Base-by-base conservation (phyloP, 2,329 filamentous ascomycete species). In the Phoma sp. region DNA sequence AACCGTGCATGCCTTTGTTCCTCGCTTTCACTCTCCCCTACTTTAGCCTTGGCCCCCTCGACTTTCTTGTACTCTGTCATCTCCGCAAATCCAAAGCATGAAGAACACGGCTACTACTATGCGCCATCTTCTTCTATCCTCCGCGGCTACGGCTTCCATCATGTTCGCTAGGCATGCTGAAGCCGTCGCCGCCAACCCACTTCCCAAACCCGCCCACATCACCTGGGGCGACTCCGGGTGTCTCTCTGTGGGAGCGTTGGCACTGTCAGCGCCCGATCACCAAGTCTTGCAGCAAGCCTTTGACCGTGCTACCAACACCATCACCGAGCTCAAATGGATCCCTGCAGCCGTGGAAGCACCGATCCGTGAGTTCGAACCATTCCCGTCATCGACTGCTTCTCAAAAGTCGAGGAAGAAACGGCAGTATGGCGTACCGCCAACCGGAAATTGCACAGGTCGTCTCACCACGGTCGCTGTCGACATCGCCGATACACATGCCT, bases 301-400 rank as follows among this genome's bases (percentile, higher is more conserved):
- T 78, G 70, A 77, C 47, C 82, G 84, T 50, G 76, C 81, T 17
- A 80, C 74, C 70, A 65, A 74, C 8, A 70, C 80, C 39, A 83
- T 85, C 51, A 71, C 63, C 36, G 75, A 74, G 1, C 71, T 86
- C 27, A 76, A 80, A 72, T 86, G 84, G 84, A 76, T 79, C 10
- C 83, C 84, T 2, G 77, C 78, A 32, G 83, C 81, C 9, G 74
- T 75, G 1, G 82, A 86, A 68, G 78, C 78, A 22, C 82, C 83
- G 0, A 78, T 83, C 40, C 73, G 79, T 3, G 73, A 68, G 10
- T 85, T 81, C 55, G 75, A 79, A 9, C 75, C 81, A 0, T 85
- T 85, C 67, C 84, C 82, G 5, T 81, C 77, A 17, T 55, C 72
- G 73, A 69, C 61, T 21, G 58, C 55, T 36, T 46, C 60, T 13